phyloP scores from a whole-genome alignment of 805 yeast genomes.

The Ogataea pini region DNA sequence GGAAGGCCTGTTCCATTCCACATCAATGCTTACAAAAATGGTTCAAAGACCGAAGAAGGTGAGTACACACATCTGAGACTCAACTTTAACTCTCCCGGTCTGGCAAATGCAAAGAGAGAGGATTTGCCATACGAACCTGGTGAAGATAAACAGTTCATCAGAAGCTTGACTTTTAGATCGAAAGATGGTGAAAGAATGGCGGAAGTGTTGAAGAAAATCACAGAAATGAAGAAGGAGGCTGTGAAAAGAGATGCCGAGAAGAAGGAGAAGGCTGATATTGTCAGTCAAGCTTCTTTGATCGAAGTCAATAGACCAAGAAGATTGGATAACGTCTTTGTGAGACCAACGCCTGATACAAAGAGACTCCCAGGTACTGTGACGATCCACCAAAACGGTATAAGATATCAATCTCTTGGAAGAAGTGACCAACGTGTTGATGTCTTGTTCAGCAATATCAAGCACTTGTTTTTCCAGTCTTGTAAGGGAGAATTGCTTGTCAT shows the following conservation, averaged over 20 bases:
- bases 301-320: conserved; percentile 86
- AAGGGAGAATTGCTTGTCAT: conserved; percentile 91
- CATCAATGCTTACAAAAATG: conserved; percentile 89
- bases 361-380: conserved; percentile 88
- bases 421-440: conserved; percentile 87
- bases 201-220: conserved; percentile 85
- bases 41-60: conserved; percentile 94
- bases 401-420: conserved; percentile 85
- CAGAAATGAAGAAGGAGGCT: conserved; percentile 89
- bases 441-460: conserved; percentile 86
- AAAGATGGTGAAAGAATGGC: conserved; percentile 88
- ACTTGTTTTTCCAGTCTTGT: conserved; percentile 92
- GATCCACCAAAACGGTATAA: conserved; percentile 93
- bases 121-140: conserved; percentile 91
- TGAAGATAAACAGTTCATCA: conserved; percentile 80
- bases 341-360: conserved; percentile 98
- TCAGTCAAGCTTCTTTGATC: conserved; percentile 83
- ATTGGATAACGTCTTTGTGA: conserved; percentile 82
- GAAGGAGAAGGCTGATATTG: conserved; percentile 91
- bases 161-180: conserved; percentile 85
- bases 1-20: conserved; percentile 99
- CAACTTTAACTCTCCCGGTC: conserved; percentile 91
- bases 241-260: conserved; percentile 88
- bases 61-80: conserved; percentile 88
- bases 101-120: conserved; percentile 59